Evolutionary conservation across 148 eudicot genomes (phyloP), one percentile per base, ranked within the genome.

Genomic region (Persicaria maculosa): DNA sequence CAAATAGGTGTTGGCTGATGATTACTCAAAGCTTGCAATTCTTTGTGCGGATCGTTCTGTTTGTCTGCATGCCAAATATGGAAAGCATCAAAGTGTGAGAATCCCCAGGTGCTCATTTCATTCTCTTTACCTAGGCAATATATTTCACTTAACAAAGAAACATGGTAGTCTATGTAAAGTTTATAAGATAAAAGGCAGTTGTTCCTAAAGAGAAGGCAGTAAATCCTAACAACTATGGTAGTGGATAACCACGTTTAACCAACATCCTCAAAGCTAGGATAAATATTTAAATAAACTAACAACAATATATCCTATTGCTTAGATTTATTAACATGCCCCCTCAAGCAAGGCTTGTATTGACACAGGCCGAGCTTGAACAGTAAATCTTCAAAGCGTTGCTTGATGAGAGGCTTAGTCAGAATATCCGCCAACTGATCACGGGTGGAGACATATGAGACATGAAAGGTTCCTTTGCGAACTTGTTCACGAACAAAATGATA

Each of bases 21-120:
- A 93, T 77, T 93, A 93, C 74, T 86, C 97, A 57, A 93, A 93
- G 93, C 85, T 93, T 69, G 98, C 98, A 74, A 88, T 93, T 84
- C 82, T 93, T 44, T 93, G 98, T 74, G 89, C 97, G 78, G 98
- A 93, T 81, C 93, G 98, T 71, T 91, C 97, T 53, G 79, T 93
- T 50, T 57, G 77, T 74, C 86, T 93, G 68, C 98, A 93, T 88
- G 97, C 98, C 19, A 93, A 91, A 79, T 91, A 91, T 81, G 98
- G 98, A 81, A 89, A 86, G 75, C 97, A 93, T 81, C 85, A 91
- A 77, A 88, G 84, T 78, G 58, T 93, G 83, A 86, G 97, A 75
- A 91, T 93, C 79, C 98, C 98, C 75, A 89, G 95, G 98, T 91
- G 47, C 72, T 62, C 15, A 31, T 61, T 61, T 61, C 44, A 31